phyloP scores from a whole-genome alignment of 2,329 filamentous ascomycete genomes.

The Cladorrhinum sp. region DNA sequence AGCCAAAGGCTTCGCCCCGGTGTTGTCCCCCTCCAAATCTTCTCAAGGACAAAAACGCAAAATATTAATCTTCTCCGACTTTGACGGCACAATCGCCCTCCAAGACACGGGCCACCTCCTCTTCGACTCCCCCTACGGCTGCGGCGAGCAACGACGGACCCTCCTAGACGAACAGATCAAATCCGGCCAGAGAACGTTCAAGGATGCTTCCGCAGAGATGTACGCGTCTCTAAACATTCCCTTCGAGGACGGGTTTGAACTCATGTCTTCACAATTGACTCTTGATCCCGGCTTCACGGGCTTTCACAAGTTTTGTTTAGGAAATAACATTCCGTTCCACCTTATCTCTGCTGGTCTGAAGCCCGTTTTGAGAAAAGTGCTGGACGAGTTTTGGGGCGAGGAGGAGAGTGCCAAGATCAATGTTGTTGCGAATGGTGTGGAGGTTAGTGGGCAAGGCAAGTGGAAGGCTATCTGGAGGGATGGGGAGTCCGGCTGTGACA shows the following conservation, averaged over 20 bases:
- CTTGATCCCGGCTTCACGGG: conserved; percentile 62
- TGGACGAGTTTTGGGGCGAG: conserved; percentile 64
- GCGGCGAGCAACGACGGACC: conserved; percentile 54
- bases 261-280: conserved; percentile 60
- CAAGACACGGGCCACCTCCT: conserved; percentile 68
- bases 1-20: background rate
- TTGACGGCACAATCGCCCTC: conserved; percentile 71
- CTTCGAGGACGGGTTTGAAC: conserved; percentile 64
- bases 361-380: conserved; percentile 58
- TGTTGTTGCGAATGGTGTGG: conserved; percentile 66
- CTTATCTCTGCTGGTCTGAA: conserved; percentile 64
- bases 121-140: conserved; percentile 60
- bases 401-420: conserved; percentile 53
- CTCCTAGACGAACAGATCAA: conserved; percentile 63
- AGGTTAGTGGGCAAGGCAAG: conserved; percentile 55
- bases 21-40: background rate
- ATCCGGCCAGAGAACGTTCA: conserved; percentile 62
- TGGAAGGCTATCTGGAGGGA: conserved; percentile 69
- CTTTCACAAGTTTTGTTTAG: conserved; percentile 64
- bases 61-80: conserved; percentile 45
- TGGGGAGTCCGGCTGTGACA: conserved; percentile 46
- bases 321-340: conserved; percentile 64
- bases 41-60: conserved; percentile 2
- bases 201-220: conserved; percentile 70
- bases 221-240: conserved; percentile 65